Evolutionary conservation across 2,329 filamentous ascomycete species (phyloP), one percentile per base, ranked within the genome.

Genomic region (Cladophialophora immunda): DNA sequence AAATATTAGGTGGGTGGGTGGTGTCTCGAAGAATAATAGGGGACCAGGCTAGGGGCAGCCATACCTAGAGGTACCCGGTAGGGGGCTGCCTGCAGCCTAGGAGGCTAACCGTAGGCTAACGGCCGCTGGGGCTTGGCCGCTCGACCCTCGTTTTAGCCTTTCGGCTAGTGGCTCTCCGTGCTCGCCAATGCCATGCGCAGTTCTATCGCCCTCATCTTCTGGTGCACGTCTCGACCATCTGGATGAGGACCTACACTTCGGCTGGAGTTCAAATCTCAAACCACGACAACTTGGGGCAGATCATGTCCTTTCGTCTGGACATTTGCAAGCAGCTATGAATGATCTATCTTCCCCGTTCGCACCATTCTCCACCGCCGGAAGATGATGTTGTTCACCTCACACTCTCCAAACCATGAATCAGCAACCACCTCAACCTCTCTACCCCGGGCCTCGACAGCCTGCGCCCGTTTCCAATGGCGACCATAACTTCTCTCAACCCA

Each of bases 361-460:
- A 25, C 34, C 47, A 55, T 63, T 32, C 38, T 50, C 64, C 41
- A 17, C 22, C 53, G 19, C 52, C 55, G 41, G 59, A 66, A 60
- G 65, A 70, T 66, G 65, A 66, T 68, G 68, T 60, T 60, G 27
- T 63, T 62, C 19, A 45, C 52, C 55, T 38, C 54, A 13, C 22
- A 17, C 38, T 45, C 56, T 54, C 38, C 32, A 56, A 63, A 68
- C 55, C 30, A 70, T 70, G 68, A 68, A 66, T 64, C 65, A 68
- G 58, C 65, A 66, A 67, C 62, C 54, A 32, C 65, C 65, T 41
- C 65, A 65, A 67, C 62, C 58, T 27, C 30, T 58, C 19, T 66
- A 68, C 50, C 13, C 58, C 34, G 68, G 68, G 38, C 54, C 56
- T 61, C 68, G 68, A 38, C 65, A 68, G 65, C 58, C 63, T 41